A percentile compares a stretch with the other conserved stretches of the same genome.
These are phyloP conservation scores for Aspergillus proliferans DNA, from an alignment of 2,329 filamentous ascomycete species.

Conservation along the genomic window DNA sequence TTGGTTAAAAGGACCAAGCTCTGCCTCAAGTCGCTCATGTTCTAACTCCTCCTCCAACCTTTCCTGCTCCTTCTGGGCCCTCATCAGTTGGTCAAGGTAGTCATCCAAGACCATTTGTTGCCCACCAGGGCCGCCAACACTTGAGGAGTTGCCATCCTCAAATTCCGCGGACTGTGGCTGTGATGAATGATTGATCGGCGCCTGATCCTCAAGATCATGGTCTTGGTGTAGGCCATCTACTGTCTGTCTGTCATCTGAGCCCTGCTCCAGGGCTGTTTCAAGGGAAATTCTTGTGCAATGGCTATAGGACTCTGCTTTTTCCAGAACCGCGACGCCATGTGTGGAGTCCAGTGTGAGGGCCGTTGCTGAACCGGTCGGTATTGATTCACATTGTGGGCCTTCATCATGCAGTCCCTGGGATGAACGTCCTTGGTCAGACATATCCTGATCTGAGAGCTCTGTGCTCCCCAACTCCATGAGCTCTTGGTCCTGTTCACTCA, in stretches of 20 bases:
- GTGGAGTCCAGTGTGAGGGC: constrained; percentile 1
- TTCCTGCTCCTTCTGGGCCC: constrained; percentile 7
- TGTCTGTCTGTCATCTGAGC: constrained; percentile 2
- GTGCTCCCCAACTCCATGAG: constrained; percentile 8
- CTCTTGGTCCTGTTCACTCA: constrained; percentile 5
- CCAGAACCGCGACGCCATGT: neutral
- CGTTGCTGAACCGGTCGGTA: neutral
- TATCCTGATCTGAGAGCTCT: constrained; percentile 6
- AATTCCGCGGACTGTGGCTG: constrained; percentile 1
- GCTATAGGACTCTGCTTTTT: constrained; percentile 7
- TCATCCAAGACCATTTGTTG: constrained; percentile 1
- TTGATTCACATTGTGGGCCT: constrained; percentile 1
- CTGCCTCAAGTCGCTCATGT: constrained; percentile 5
- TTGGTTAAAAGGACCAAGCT: constrained; percentile 3
- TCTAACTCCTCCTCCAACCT: constrained; percentile 4
- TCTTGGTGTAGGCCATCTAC: constrained; percentile 1
- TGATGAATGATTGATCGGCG: constrained; percentile 1
- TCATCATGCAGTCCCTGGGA: constrained; percentile 4
- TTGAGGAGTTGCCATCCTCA: constrained; percentile 1
- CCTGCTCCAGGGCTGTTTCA: constrained; percentile 3
- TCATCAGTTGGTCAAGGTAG: constrained; percentile 6
- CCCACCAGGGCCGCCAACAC: constrained; percentile 1
- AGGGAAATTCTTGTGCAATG: constrained; percentile 9
- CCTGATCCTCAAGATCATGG: constrained; percentile 2
- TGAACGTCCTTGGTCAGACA: constrained; percentile 5